Evolutionary conservation across 2,329 filamentous ascomycete species (phyloP), one percentile per base, ranked within the genome.

Genomic region (Xylariaceae sp.): DNA sequence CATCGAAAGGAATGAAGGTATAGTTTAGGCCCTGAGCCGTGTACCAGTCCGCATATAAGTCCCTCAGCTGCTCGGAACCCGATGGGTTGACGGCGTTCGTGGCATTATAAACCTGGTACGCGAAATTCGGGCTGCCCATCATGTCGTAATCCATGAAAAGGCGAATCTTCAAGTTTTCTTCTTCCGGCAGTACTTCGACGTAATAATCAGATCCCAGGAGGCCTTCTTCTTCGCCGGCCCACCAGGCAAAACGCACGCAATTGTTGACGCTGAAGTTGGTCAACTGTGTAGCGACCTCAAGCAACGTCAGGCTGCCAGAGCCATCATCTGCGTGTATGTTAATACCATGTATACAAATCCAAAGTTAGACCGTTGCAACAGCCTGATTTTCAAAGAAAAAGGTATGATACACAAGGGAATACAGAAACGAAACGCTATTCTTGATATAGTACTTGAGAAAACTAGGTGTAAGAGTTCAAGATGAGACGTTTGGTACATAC

Each of bases 1-100:
- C 90, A 65, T 91, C 88, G 63, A 95, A 93, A 2, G 85, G 82
- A 23, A 89, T 89, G 55, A 89, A 84, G 0, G 85, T 89, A 69
- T 86, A 87, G 72, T 86, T 86, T 54, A 86, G 78, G 1, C 80
- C 86, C 20, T 86, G 78, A 1, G 77, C 73, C 57, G 79, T 73
- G 74, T 88, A 92, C 80, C 83, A 91, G 47, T 86, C 77, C 19
- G 86, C 76, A 70, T 90, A 91, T 37, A 91, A 75, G 57, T 87
- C 75, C 56, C 87, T 82, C 53, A 91, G 79, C 69, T 91, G 81
- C 59, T 87, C 83, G 0, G 88, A 91, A 1, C 90, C 90, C 16
- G 73, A 77, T 29, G 91, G 90, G 70, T 88, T 88, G 14, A 81
- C 82, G 2, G 78, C 82, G 72, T 93, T 89, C 61, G 84, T 89